Conservation (phyloP, 345 rosid genomes). For the Arabidopsis arenosa region DNA sequence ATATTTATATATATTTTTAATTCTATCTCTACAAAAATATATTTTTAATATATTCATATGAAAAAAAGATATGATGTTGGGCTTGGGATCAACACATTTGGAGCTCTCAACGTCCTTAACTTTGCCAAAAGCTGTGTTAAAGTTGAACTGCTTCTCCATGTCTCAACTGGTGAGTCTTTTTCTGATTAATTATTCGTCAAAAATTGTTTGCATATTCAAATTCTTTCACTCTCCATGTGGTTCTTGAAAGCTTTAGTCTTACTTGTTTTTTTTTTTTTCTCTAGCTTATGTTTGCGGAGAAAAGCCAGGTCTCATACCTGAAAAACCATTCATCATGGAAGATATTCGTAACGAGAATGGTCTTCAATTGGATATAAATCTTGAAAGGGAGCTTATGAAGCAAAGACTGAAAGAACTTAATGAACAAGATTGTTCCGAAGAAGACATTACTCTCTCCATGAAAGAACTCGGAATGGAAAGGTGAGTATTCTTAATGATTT, state of each 20-base stretch:
- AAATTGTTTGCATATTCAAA: background rate
- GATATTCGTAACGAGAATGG: slow-evolving; percentile 45
- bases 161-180: slow-evolving; percentile 42
- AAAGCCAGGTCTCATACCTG: slow-evolving; percentile 49
- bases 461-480: slow-evolving; percentile 57
- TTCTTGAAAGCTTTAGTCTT: slow-evolving; percentile 2
- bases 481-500: slow-evolving; percentile 37
- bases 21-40: background rate
- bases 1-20: no score
- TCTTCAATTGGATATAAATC: slow-evolving; percentile 46
- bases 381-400: slow-evolving; percentile 49
- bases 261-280: background rate
- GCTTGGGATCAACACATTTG: slow-evolving; percentile 64
- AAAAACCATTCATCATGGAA: slow-evolving; percentile 46
- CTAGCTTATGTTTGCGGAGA: slow-evolving; percentile 73
- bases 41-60: background rate
- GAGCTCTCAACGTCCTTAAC: slow-evolving; percentile 58
- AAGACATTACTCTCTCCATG: slow-evolving; percentile 47
- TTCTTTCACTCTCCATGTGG: background rate
- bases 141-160: slow-evolving; percentile 55
- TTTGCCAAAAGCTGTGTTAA: slow-evolving; percentile 64
- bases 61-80: slow-evolving; percentile 67
- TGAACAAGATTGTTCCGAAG: slow-evolving; percentile 39
- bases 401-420: slow-evolving; percentile 47
- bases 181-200: background rate